Conservation (phyloP, 352 stramenopile genomes). For the Thalassiosira mediterranea region DNA sequence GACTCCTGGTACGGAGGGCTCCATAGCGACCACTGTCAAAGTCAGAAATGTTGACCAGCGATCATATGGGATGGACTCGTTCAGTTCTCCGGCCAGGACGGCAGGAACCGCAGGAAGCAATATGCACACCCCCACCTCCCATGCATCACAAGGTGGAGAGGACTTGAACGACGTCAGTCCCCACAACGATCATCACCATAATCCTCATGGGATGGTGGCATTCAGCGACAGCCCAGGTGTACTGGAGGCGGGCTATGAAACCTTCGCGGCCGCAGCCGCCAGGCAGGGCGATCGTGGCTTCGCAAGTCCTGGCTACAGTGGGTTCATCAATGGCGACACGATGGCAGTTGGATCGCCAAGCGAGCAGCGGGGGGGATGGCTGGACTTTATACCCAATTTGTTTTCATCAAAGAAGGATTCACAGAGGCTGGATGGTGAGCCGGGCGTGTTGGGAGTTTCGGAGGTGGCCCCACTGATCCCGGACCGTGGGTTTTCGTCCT, state of each 20-base stretch:
- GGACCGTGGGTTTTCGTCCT: background rate
- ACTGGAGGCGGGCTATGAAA: slow-evolving; percentile 51
- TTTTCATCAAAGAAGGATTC: slow-evolving; percentile 4
- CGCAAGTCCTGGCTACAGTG: background rate
- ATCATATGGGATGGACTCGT: background rate
- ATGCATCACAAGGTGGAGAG: background rate
- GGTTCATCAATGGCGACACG: slow-evolving; percentile 7
- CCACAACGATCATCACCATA: too few species aligned
- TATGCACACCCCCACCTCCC: background rate
- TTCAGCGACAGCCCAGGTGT: slow-evolving; percentile 29
- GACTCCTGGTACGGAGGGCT: background rate
- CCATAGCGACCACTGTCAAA: too few species aligned
- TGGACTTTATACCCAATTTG: slow-evolving; percentile 46
- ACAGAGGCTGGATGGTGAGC: slow-evolving; percentile 7
- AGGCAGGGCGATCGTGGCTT: slow-evolving; percentile 14
- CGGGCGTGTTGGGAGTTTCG: background rate
- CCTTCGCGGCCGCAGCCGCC: slow-evolving; percentile 30
- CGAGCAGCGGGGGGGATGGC: slow-evolving; percentile 27
- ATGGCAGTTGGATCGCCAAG: slow-evolving; percentile 33
- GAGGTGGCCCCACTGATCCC: slow-evolving; percentile 8
- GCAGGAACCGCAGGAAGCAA: background rate
- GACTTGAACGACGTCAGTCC: too few species aligned
- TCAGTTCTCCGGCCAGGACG: background rate
- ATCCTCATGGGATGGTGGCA: background rate
- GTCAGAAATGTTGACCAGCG: too few species aligned